These are phyloP conservation scores for Neurospora sp. DNA, from an alignment of 495 filamentous ascomycete genomes.

Conservation along the genomic window DNA sequence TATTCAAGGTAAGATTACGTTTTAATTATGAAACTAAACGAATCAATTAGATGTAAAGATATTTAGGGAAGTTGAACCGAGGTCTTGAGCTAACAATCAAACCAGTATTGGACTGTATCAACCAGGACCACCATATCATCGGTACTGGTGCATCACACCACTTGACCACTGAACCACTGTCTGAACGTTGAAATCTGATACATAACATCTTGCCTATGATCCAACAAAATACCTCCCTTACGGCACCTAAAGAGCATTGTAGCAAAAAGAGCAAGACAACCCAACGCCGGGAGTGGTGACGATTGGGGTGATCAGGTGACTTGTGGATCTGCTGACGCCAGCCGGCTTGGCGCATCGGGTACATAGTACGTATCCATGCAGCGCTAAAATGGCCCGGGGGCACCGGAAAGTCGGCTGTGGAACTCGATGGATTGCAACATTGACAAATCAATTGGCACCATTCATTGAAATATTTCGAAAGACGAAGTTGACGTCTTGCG, in stretches of 20 bases:
- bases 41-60: too few relatives aligned
- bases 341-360: slow-evolving; percentile 12
- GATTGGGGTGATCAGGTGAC: slow-evolving; percentile 18
- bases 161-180: neutral
- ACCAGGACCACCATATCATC: neutral
- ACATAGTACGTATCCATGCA: neutral
- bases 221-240: neutral
- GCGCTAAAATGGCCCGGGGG: neutral
- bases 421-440: neutral
- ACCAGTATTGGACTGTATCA: neutral
- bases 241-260: neutral
- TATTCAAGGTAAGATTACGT: too few relatives aligned
- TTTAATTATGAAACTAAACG: too few relatives aligned
- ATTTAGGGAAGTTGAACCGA: too few relatives aligned
- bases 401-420: neutral
- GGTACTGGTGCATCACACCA: neutral
- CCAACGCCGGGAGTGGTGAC: slow-evolving; percentile 3
- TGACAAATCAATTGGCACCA: neutral
- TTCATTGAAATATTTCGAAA: neutral
- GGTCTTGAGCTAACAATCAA: too few relatives aligned
- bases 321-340: slow-evolving; percentile 8
- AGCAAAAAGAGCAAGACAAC: neutral
- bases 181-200: neutral
- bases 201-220: neutral
- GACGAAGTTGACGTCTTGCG: neutral